phyloP scores from a whole-genome alignment of 345 rosid genomes.

The Moricandia moricandioides region DNA sequence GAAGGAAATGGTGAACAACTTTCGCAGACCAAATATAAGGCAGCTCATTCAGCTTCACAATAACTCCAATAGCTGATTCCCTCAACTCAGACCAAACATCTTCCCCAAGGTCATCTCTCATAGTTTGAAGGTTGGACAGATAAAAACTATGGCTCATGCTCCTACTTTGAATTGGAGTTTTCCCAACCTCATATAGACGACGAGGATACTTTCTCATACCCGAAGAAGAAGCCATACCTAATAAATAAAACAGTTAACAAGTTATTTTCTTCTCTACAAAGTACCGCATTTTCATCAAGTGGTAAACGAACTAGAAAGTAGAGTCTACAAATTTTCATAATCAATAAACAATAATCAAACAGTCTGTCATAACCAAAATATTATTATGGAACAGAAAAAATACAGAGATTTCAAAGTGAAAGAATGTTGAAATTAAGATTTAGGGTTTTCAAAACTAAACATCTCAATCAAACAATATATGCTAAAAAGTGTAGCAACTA shows the following conservation, averaged over 20 bases:
- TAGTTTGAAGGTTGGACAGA: too few relatives aligned
- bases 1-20: neutral
- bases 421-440: neutral
- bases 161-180: too few relatives aligned
- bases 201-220: too few relatives aligned
- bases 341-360: neutral
- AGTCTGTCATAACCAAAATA: neutral
- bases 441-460: neutral
- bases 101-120: neutral
- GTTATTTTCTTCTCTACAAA: too few relatives aligned
- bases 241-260: too few relatives aligned
- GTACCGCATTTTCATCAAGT: too few relatives aligned
- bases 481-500: neutral
- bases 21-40: neutral
- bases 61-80: neutral
- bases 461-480: neutral
- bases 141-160: too few relatives aligned
- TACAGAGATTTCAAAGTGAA: neutral
- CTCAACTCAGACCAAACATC: neutral
- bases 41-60: neutral
- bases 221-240: too few relatives aligned
- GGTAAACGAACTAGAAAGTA: too few relatives aligned
- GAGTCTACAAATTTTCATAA: too few relatives aligned
- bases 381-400: too few relatives aligned
- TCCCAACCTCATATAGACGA: too few relatives aligned